phyloP scores from a whole-genome alignment of 2,329 filamentous ascomycete species.

The Aplosporella prunicola region DNA sequence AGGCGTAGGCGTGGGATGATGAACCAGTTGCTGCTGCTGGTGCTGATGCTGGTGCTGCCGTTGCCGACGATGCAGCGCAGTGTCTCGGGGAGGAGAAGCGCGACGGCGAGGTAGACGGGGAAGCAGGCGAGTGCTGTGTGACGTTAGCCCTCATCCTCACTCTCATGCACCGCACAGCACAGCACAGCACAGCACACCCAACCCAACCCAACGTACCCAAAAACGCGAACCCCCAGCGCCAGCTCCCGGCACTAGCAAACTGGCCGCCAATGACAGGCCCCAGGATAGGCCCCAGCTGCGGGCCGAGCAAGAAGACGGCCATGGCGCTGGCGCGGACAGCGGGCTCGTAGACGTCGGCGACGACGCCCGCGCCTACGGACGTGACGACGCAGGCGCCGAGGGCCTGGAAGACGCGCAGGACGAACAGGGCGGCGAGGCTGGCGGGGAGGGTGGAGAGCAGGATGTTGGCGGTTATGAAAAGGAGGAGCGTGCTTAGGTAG shows the following conservation, averaged over 20 bases:
- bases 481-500: slow-evolving; percentile 32
- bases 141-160: no score
- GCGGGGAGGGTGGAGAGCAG: slow-evolving; percentile 31
- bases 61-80: slow-evolving; percentile 38
- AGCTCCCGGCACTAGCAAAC: slow-evolving; percentile 26
- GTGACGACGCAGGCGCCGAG: slow-evolving; percentile 36
- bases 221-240: slow-evolving; percentile 40
- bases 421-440: slow-evolving; percentile 29
- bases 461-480: slow-evolving; percentile 32
- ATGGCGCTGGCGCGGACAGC: slow-evolving; percentile 32
- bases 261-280: slow-evolving; percentile 36
- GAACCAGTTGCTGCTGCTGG: not conserved
- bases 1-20: slow-evolving; percentile 1
- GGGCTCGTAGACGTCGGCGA: slow-evolving; percentile 34
- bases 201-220: slow-evolving; percentile 14
- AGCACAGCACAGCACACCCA: no score
- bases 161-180: no score
- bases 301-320: slow-evolving; percentile 35
- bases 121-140: slow-evolving; percentile 15
- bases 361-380: slow-evolving; percentile 36
- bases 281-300: slow-evolving; percentile 36
- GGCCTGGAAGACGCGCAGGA: slow-evolving; percentile 34
- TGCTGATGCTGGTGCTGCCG: slow-evolving; percentile 20
- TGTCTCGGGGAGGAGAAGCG: slow-evolving; percentile 38
- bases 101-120: slow-evolving; percentile 21